Percentiles rank a stretch among this genome's conserved stretches.
These are phyloP conservation scores for Alternaria alternata DNA, from an alignment of 2,329 filamentous ascomycete species.

Conservation along the genomic window DNA sequence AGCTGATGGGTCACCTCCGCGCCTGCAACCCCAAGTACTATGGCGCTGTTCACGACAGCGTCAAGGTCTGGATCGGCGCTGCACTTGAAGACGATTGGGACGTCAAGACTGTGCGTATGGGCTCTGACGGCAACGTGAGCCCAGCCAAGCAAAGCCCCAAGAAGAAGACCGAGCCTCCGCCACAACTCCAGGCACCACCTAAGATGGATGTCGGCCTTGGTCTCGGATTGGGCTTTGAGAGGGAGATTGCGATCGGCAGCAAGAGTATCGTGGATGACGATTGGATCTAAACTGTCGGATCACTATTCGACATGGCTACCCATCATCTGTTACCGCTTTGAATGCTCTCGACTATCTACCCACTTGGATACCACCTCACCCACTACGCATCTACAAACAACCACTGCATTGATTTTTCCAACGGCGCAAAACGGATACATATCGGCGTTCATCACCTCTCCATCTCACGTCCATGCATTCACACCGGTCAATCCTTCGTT, in stretches of 20 bases:
- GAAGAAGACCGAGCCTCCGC: conserved; percentile 49
- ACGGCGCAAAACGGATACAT: conserved; percentile 2
- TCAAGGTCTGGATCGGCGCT: conserved; percentile 89
- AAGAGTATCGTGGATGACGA: conserved; percentile 34
- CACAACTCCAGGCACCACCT: conserved; percentile 50
- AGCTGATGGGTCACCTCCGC: conserved; percentile 81
- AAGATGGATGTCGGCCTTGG: conserved; percentile 47
- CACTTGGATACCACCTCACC: not conserved
- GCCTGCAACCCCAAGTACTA: conserved; percentile 99
- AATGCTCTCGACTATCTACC: not conserved
- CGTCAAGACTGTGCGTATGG: conserved; percentile 79
- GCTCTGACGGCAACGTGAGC: conserved; percentile 54
- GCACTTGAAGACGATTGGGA: conserved; percentile 90
- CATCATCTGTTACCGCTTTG: not conserved
- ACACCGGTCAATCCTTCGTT: not conserved
- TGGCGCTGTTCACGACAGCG: conserved; percentile 84
- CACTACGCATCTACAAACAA: not conserved
- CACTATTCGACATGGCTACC: not conserved
- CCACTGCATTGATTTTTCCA: not conserved
- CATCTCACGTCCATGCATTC: not conserved
- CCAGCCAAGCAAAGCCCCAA: conserved; percentile 53
- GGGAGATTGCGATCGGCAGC: conserved; percentile 33
- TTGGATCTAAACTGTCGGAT: conserved; percentile 37
- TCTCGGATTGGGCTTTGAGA: conserved; percentile 42
- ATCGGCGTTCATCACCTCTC: conserved; percentile 3